Conservation (phyloP, 371 early-diverging fungal genomes). For the Mucor saturninus region DNA sequence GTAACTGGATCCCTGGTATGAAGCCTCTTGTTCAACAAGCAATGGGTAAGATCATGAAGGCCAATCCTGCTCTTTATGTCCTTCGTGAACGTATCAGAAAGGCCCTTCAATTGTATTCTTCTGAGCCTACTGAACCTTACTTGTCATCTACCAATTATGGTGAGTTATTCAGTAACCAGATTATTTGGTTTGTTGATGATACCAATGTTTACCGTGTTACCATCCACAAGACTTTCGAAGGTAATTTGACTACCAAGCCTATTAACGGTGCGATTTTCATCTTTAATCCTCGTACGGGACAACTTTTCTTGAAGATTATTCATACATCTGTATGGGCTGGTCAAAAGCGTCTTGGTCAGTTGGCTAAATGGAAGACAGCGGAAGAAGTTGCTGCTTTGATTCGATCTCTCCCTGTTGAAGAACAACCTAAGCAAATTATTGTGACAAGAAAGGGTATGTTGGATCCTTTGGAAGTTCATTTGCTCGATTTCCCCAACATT, state of each 20-base stretch:
- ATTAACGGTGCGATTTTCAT: slow-evolving; percentile 99
- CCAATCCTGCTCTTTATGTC: slow-evolving; percentile 96
- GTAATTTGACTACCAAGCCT: slow-evolving; percentile 97
- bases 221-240: slow-evolving; percentile 99
- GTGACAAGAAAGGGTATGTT: slow-evolving; percentile 99
- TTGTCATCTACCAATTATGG: slow-evolving; percentile 95
- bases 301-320: slow-evolving; percentile 98
- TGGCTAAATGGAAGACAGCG: slow-evolving; percentile 99
- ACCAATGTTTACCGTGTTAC: slow-evolving; percentile 99
- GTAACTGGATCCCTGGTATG: slow-evolving; percentile 98
- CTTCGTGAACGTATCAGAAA: slow-evolving; percentile 98
- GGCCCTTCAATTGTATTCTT: slow-evolving; percentile 97
- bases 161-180: slow-evolving; percentile 97
- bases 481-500: slow-evolving; percentile 96
- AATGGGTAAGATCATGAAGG: slow-evolving; percentile 98
- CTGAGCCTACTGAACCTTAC: slow-evolving; percentile 99
- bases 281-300: slow-evolving; percentile 98
- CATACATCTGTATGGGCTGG: slow-evolving; percentile 99
- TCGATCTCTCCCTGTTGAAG: slow-evolving; percentile 97
- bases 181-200: slow-evolving; percentile 99
- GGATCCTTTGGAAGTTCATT: slow-evolving; percentile 97
- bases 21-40: slow-evolving; percentile 97
- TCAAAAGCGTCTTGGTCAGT: slow-evolving; percentile 97
- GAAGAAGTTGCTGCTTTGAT: slow-evolving; percentile 99
- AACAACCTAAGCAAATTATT: slow-evolving; percentile 98